Evolutionary conservation across 2,329 filamentous ascomycete genomes (phyloP), one percentile per base, ranked within the genome.

Genomic region (Zymoseptoria tritici): DNA sequence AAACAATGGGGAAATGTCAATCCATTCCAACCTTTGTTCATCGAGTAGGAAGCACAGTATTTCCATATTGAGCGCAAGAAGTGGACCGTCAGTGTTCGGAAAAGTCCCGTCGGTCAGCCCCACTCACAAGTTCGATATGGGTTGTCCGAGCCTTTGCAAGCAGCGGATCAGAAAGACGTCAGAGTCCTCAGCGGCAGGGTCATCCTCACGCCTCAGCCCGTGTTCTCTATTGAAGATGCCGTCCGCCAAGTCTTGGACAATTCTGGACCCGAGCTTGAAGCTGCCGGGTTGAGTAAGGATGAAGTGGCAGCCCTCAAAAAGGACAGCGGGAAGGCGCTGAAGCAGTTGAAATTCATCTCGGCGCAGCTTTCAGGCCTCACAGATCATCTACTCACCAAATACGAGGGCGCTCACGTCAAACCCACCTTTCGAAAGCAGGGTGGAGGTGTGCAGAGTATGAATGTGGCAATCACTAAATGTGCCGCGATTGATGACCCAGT

Each of bases 391-490:
- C 9, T 50, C 3, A 60, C 59, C 19, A 55, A 16, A 22, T 20
- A 55, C 36, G 49, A 57, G 16, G 60, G 60, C 11, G 55, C 26
- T 7, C 60, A 62, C 13, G 42, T 62, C 42, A 57, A 57, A 46
- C 60, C 57, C 13, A 54, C 26, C 2, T 13, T 55, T 6, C 49
- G 57, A 4, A 20, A 42, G 13, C 57, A 49, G 13, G 46, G 19
- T 16, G 36, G 36, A 42, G 36, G 16, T 42, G 9, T 42, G 36
- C 36, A 42, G 36, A 42, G 9, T 13, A 42, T 42, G 31, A 36
- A 13, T 42, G 1, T 31, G 46, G 22, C 60, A 50, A n/a, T n/a
- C 36, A 19, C 11, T 9, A 24, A 20, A 20, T 19, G 13, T 20
- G 9, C 20, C 5, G 21, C 56, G 49, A 31, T 20, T n/a, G 19